Evolutionary conservation across 495 filamentous ascomycete genomes (phyloP).

Genomic region (Annulohypoxylon stygium): DNA sequence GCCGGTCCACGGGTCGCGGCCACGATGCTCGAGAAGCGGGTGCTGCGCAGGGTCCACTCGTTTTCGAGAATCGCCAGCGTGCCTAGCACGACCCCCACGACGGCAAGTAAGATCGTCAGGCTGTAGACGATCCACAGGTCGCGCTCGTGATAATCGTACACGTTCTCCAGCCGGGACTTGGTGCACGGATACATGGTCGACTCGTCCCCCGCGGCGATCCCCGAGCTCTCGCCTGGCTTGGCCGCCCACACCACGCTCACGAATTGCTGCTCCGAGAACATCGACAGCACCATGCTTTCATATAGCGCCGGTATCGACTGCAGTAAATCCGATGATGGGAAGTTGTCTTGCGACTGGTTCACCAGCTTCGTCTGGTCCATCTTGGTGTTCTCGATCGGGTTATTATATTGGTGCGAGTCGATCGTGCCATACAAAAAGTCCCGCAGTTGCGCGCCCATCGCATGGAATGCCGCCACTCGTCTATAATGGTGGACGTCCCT

Average conservation of each 20-base stretch:
- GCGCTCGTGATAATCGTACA: constrained; percentile 51
- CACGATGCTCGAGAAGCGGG: constrained; percentile 54
- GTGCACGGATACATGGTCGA: constrained; percentile 50
- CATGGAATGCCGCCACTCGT: constrained; percentile 53
- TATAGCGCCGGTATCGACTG: constrained; percentile 50
- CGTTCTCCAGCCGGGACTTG: constrained; percentile 47
- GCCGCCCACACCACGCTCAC: constrained; percentile 55
- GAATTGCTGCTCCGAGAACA: constrained; percentile 55
- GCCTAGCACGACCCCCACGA: constrained; percentile 44
- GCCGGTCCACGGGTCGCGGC: constrained; percentile 55
- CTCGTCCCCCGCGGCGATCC: constrained; percentile 28
- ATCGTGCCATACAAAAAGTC: constrained; percentile 57
- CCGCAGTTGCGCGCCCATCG: constrained; percentile 51
- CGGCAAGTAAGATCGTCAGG: constrained; percentile 49
- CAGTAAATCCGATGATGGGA: constrained; percentile 41
- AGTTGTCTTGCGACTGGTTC: constrained; percentile 49
- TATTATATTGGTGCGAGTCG: constrained; percentile 45
- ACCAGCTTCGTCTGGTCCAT: constrained; percentile 55
- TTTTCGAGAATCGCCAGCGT: constrained; percentile 51
- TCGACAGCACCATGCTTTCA: constrained; percentile 54
- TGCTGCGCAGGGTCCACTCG: constrained; percentile 51
- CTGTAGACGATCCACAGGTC: constrained; percentile 58
- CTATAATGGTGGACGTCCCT: constrained; percentile 47
- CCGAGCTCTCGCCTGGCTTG: constrained; percentile 46
- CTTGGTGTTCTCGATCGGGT: constrained; percentile 53